Evolutionary conservation across 257 asterid species (phyloP).

Genomic region (Salvia hispanica): DNA sequence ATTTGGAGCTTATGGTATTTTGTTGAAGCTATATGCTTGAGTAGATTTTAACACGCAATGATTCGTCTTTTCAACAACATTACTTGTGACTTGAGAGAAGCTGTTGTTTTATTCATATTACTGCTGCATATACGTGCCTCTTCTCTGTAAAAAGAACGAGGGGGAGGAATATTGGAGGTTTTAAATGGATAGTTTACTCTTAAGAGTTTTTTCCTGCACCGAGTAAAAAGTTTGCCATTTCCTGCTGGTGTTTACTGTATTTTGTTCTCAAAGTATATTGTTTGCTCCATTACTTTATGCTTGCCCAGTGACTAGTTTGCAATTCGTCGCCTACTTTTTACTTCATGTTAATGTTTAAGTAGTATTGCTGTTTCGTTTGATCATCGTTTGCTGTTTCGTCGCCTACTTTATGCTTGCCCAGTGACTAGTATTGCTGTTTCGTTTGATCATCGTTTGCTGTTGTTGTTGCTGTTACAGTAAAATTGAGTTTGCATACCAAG

Average conservation of each 20-base stretch:
- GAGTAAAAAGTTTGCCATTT: background rate
- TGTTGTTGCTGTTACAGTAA: conserved; percentile 49
- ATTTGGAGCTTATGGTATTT: background rate
- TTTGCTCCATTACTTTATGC: background rate
- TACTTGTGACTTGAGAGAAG: background rate
- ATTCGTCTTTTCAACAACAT: background rate
- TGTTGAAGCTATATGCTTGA: background rate
- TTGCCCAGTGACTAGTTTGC: background rate
- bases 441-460: conserved; percentile 1
- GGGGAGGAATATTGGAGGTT: background rate
- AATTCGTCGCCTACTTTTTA: too few species aligned
- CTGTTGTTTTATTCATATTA: background rate
- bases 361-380: background rate
- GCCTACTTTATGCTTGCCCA: too few species aligned
- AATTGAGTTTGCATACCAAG: conserved; percentile 87
- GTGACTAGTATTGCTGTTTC: background rate
- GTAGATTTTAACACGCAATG: background rate
- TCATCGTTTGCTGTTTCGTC: conserved; percentile 5
- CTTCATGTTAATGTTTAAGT: background rate
- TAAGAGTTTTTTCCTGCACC: background rate
- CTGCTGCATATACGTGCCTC: background rate
- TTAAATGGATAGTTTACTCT: background rate
- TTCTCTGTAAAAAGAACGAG: conserved; percentile 5
- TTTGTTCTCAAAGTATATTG: background rate
- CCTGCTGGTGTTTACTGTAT: background rate